These are phyloP conservation scores for Penicillium paradoxum DNA, from an alignment of 495 filamentous ascomycete genomes.

Conservation along the genomic window DNA sequence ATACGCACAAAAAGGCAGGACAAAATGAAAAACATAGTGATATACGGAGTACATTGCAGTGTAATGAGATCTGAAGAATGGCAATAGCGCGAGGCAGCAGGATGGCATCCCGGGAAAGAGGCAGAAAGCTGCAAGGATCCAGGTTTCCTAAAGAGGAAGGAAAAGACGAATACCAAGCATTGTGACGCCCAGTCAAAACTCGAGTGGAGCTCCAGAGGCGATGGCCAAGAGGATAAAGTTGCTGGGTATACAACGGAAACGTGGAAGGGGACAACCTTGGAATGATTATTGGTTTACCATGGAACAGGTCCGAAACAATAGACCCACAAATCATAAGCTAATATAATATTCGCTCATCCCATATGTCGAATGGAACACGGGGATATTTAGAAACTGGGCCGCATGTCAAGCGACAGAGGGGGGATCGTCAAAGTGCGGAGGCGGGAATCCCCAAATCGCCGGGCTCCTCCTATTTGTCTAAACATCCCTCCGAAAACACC, in stretches of 20 bases:
- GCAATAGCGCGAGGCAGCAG: background rate
- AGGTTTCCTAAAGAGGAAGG: background rate
- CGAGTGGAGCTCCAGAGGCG: background rate
- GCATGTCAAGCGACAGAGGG: background rate
- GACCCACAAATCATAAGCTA: too few species aligned
- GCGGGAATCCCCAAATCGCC: background rate
- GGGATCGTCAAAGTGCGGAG: constrained; percentile 1
- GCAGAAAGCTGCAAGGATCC: background rate
- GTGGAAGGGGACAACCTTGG: too few species aligned
- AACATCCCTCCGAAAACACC: background rate
- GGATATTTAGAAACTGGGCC: background rate
- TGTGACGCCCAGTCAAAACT: background rate
- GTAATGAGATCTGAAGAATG: background rate
- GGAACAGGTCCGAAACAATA: too few species aligned
- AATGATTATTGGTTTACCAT: background rate
- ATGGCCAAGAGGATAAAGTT: too few species aligned
- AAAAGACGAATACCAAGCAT: background rate
- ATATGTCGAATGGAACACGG: background rate
- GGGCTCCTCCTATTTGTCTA: background rate
- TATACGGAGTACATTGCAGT: background rate
- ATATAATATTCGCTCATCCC: too few species aligned
- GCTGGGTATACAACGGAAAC: too few species aligned
- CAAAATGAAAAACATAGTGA: background rate
- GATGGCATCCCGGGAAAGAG: background rate
- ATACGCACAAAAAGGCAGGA: background rate